These are phyloP conservation scores for Xylariaceae sp. DNA, from an alignment of 2,329 filamentous ascomycete species.

Conservation along the genomic window DNA sequence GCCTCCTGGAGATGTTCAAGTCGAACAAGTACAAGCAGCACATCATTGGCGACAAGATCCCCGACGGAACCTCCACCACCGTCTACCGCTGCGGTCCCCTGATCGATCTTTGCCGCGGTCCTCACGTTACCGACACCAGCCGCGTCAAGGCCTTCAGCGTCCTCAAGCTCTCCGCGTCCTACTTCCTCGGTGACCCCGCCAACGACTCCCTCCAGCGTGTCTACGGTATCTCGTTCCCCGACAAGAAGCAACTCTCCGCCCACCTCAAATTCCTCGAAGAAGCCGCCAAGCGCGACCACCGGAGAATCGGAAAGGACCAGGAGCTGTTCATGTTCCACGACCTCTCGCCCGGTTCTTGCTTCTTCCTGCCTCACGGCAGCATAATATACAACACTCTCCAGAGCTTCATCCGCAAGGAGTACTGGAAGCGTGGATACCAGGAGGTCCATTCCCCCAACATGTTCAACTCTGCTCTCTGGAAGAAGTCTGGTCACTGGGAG, in stretches of 20 bases:
- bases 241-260: constrained; percentile 90
- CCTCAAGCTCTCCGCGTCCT: constrained; percentile 70
- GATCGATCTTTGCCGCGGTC: constrained; percentile 92
- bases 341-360: constrained; percentile 84
- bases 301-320: constrained; percentile 89
- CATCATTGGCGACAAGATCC: constrained; percentile 90
- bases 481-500: constrained; percentile 90
- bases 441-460: constrained; percentile 96
- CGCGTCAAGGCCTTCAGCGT: constrained; percentile 93
- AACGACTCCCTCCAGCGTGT: constrained; percentile 96
- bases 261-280: constrained; percentile 95
- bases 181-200: constrained; percentile 88
- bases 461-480: constrained; percentile 91
- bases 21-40: constrained; percentile 96
- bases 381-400: constrained; percentile 89
- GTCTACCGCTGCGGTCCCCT: constrained; percentile 91
- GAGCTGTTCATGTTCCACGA: constrained; percentile 98
- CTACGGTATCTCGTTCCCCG: constrained; percentile 90
- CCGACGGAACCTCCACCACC: constrained; percentile 83
- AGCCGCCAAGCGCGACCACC: constrained; percentile 94
- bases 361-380: constrained; percentile 88
- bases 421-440: constrained; percentile 88
- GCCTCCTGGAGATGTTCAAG: constrained; percentile 52
- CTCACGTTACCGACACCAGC: constrained; percentile 88
- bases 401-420: constrained; percentile 75